Percentiles rank a stretch among this genome's conserved stretches.
These are phyloP conservation scores for Ustilago trichophora DNA, from an alignment of 1,284 basidiomycete genomes.

Conservation along the genomic window DNA sequence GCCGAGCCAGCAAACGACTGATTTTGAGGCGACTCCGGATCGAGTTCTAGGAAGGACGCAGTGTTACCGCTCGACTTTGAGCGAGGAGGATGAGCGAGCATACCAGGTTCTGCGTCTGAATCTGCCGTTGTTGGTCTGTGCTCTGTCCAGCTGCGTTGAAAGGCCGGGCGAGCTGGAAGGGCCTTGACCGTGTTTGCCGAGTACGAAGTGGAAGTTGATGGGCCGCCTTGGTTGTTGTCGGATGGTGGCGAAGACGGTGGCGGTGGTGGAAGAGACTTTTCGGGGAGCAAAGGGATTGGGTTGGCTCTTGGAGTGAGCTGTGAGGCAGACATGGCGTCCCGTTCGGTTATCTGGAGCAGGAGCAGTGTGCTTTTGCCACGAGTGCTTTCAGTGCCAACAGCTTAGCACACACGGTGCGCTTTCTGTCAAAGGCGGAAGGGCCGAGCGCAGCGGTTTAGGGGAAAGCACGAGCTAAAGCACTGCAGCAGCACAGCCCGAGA, in stretches of 20 bases:
- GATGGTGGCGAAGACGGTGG: constrained; percentile 4
- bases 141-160: constrained; percentile 22
- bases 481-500: constrained; percentile 7
- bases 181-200: constrained; percentile 20
- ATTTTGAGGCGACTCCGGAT: constrained; percentile 5
- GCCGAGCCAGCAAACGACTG: neutral
- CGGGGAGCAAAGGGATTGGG: constrained; percentile 11
- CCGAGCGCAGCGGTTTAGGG: constrained; percentile 1
- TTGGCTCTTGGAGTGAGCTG: constrained; percentile 35
- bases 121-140: neutral
- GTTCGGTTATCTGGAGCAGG: neutral
- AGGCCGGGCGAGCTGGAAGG: constrained; percentile 15
- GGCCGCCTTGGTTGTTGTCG: neutral
- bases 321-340: constrained; percentile 28
- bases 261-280: constrained; percentile 31
- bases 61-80: constrained; percentile 10
- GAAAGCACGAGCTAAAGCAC: neutral
- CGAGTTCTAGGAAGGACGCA: constrained; percentile 9
- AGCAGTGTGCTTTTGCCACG: neutral
- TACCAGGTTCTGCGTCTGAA: neutral
- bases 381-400: no score
- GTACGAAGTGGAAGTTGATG: neutral
- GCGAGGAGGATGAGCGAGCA: neutral
- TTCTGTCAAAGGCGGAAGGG: constrained; percentile 14
- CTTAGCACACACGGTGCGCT: no score